Evolutionary conservation across 106 monocot genomes (phyloP).

Genomic region (Phalaenopsis equestris): DNA sequence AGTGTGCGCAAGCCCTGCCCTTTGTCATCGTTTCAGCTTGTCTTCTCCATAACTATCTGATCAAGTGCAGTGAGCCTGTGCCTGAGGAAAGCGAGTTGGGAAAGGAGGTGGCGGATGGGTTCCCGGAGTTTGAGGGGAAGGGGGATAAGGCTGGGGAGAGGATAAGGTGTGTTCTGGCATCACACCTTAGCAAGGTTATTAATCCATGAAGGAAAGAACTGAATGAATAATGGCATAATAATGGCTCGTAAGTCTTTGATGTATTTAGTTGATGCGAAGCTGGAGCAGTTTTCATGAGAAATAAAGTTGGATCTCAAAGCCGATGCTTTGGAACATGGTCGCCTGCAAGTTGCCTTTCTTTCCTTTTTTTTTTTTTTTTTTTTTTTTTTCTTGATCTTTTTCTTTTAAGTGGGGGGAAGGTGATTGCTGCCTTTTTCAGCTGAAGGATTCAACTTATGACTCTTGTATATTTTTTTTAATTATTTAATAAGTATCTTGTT

Average conservation of each 20-base stretch:
- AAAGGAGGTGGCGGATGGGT: conserved; percentile 1
- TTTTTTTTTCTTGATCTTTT: no score
- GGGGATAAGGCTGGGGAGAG: conserved; percentile 48
- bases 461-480: no score
- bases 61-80: conserved; percentile 55
- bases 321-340: no score
- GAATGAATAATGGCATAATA: neutral
- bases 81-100: conserved; percentile 7
- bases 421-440: no score
- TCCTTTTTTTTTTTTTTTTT: no score
- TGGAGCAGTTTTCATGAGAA: no score
- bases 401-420: no score
- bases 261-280: neutral
- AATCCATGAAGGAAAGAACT: neutral
- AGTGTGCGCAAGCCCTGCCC: conserved; percentile 58
- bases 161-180: conserved; percentile 43
- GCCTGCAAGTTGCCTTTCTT: no score
- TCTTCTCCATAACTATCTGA: conserved; percentile 79
- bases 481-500: no score
- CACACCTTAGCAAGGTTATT: conserved; percentile 38
- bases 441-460: no score
- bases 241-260: neutral
- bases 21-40: conserved; percentile 46
- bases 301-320: no score
- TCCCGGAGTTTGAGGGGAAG: conserved; percentile 39